phyloP scores from a whole-genome alignment of 768 basidiomycete species.

The Infundibulicybe gibba region DNA sequence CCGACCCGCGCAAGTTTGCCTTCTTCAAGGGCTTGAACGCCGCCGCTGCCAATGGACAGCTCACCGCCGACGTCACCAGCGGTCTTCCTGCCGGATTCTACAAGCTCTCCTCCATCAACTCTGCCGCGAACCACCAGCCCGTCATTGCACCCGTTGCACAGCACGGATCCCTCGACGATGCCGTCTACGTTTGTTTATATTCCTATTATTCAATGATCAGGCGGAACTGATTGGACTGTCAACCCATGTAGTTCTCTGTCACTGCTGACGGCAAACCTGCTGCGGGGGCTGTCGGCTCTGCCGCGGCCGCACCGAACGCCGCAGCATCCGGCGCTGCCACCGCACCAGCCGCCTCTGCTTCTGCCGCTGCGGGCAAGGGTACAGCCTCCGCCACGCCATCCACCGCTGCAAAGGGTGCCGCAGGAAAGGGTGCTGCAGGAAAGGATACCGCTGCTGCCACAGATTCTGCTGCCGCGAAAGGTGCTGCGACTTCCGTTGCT shows the following conservation, averaged over 20 bases:
- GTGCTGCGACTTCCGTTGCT: not conserved
- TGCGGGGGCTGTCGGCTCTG: no score
- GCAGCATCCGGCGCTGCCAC: constrained; percentile 6
- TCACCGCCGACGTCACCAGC: constrained; percentile 39
- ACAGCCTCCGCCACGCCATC: constrained; percentile 6
- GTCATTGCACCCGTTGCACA: constrained; percentile 45
- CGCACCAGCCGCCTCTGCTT: constrained; percentile 7
- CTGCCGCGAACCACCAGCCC: constrained; percentile 47
- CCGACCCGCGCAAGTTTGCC: constrained; percentile 48
- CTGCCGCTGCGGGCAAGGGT: no score
- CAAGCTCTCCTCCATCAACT: constrained; percentile 50
- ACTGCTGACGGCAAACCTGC: constrained; percentile 10
- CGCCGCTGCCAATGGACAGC: constrained; percentile 44
- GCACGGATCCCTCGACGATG: constrained; percentile 47
- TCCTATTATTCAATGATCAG: not conserved
- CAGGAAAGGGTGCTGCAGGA: constrained; percentile 6
- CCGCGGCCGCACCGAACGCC: constrained; percentile 5
- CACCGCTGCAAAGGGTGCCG: constrained; percentile 9
- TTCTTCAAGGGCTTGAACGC: constrained; percentile 64
- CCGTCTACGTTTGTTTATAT: constrained; percentile 29
- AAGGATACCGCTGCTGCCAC: constrained; percentile 5
- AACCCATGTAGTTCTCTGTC: constrained; percentile 16
- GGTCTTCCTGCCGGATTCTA: constrained; percentile 58
- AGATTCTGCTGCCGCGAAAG: constrained; percentile 2
- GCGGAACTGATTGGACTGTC: not conserved